These are phyloP conservation scores for Eurotiales sp. DNA, from an alignment of 2,329 filamentous ascomycete genomes.

Conservation along the genomic window DNA sequence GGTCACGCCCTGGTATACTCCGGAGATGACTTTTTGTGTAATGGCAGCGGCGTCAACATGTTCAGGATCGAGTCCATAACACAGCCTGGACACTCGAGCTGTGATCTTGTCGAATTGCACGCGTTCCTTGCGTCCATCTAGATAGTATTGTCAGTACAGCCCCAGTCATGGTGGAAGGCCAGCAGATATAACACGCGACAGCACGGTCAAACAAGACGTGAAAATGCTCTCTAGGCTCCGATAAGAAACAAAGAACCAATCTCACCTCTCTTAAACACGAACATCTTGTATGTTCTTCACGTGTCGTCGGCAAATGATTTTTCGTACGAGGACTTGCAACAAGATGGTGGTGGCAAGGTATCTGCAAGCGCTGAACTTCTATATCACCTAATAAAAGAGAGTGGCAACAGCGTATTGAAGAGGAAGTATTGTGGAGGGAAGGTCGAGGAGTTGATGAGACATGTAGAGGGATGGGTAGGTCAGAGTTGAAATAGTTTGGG, in stretches of 20 bases:
- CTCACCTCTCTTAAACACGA: conserved; percentile 62
- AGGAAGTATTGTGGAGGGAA: neutral
- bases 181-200: neutral
- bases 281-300: conserved; percentile 45
- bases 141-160: conserved; percentile 4
- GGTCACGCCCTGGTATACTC: conserved; percentile 97
- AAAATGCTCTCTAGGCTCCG: conserved; percentile 16
- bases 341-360: no score
- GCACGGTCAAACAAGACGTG: conserved; percentile 13
- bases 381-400: neutral
- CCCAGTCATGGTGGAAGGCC: neutral
- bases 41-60: conserved; percentile 98
- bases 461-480: neutral
- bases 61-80: conserved; percentile 92
- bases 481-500: conserved; percentile 8
- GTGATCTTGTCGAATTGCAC: conserved; percentile 99
- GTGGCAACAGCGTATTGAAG: neutral
- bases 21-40: conserved; percentile 98
- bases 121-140: conserved; percentile 98
- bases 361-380: no score
- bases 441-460: neutral
- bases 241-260: conserved; percentile 10
- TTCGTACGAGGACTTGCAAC: neutral
- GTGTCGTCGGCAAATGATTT: neutral
- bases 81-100: conserved; percentile 92